These are phyloP conservation scores for Colletotrichum godetiae DNA, from an alignment of 2,329 filamentous ascomycete species.

Conservation along the genomic window DNA sequence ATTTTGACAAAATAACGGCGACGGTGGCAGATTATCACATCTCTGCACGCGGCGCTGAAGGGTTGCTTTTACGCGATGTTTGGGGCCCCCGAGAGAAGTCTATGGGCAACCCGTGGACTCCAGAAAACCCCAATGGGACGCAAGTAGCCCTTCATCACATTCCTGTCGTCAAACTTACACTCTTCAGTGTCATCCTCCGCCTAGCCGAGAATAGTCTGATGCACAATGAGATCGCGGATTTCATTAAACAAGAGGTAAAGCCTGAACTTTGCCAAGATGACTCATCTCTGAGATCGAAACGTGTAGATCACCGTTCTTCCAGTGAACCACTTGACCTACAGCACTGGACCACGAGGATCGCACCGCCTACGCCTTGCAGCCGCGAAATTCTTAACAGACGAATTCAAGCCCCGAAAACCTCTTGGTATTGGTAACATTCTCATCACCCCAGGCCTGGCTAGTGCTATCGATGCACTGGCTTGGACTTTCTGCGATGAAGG, in stretches of 20 bases:
- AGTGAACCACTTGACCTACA: slow-evolving; percentile 42
- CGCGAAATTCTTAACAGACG: slow-evolving; percentile 39
- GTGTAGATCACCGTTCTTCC: slow-evolving; percentile 34
- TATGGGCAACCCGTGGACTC: slow-evolving; percentile 37
- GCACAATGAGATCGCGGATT: slow-evolving; percentile 37
- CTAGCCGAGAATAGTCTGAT: slow-evolving; percentile 41
- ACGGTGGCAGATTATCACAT: no score
- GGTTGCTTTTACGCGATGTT: slow-evolving; percentile 2
- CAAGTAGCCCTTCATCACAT: not conserved
- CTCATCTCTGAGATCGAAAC: no score
- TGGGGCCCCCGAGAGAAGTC: slow-evolving; percentile 39
- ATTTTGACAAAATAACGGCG: no score
- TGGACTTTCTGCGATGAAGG: slow-evolving; percentile 44
- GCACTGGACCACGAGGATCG: slow-evolving; percentile 42
- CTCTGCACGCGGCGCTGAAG: no score
- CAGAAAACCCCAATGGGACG: slow-evolving; percentile 37
- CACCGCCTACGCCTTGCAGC: slow-evolving; percentile 39
- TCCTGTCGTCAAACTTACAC: not conserved
- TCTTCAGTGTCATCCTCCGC: slow-evolving; percentile 36
- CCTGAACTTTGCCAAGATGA: not conserved
- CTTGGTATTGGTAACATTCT: slow-evolving; percentile 40
- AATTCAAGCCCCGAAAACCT: slow-evolving; percentile 34
- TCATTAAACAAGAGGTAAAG: slow-evolving; percentile 30
- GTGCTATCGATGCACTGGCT: slow-evolving; percentile 40
- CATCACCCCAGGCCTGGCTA: slow-evolving; percentile 41